Evolutionary conservation across 2,329 filamentous ascomycete species (phyloP).

Genomic region (Penicillium sp.): DNA sequence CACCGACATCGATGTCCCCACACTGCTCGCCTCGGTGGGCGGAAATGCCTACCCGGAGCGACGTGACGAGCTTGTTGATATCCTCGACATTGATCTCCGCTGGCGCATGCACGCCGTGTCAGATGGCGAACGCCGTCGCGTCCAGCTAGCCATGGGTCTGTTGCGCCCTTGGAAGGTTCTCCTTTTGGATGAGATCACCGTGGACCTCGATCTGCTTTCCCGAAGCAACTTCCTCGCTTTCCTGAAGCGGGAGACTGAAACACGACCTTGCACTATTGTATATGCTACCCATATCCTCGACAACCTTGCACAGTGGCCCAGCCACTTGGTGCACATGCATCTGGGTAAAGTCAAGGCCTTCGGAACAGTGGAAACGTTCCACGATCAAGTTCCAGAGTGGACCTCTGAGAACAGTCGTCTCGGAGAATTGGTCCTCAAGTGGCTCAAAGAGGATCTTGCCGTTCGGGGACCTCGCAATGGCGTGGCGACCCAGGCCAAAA

Average conservation of each 20-base stretch:
- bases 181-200: slow-evolving; percentile 93
- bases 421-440: slow-evolving; percentile 82
- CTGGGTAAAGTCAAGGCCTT: slow-evolving; percentile 84
- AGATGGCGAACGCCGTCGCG: slow-evolving; percentile 85
- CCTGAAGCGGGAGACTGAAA: slow-evolving; percentile 82
- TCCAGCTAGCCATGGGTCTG: slow-evolving; percentile 95
- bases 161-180: slow-evolving; percentile 88
- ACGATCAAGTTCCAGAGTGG: slow-evolving; percentile 53
- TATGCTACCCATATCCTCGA: slow-evolving; percentile 98
- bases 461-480: slow-evolving; percentile 75
- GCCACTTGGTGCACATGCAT: slow-evolving; percentile 94
- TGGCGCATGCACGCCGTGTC: slow-evolving; percentile 98
- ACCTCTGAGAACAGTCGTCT: slow-evolving; percentile 75
- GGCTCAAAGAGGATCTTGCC: slow-evolving; percentile 78
- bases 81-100: slow-evolving; percentile 85
- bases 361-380: slow-evolving; percentile 71
- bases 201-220: slow-evolving; percentile 87
- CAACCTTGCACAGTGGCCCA: slow-evolving; percentile 92
- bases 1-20: slow-evolving; percentile 87
- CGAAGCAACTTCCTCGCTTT: slow-evolving; percentile 83
- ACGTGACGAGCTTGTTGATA: slow-evolving; percentile 79
- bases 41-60: slow-evolving; percentile 79
- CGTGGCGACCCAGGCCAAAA: slow-evolving; percentile 51
- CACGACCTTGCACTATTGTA: slow-evolving; percentile 81
- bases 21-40: slow-evolving; percentile 81